Conservation (phyloP, 257 asterid genomes). For the Solanum sitiens region DNA sequence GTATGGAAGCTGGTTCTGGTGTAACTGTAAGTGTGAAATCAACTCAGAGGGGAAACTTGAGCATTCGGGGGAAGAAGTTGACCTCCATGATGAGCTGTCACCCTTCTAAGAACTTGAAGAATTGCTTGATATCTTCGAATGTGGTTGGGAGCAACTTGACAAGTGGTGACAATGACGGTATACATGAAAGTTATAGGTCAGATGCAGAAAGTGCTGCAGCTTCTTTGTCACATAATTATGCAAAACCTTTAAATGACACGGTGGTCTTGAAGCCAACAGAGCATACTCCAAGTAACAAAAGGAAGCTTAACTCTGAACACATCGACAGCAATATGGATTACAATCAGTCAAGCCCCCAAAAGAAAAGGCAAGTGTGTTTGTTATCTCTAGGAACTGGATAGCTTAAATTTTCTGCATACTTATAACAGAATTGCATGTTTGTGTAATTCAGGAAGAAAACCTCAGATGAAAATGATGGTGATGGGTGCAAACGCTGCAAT, state of each 20-base stretch:
- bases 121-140: conserved; percentile 17
- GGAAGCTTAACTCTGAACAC: conserved; percentile 17
- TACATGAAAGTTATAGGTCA: conserved; percentile 13
- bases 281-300: conserved; percentile 19
- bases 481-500: conserved; percentile 66
- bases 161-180: conserved; percentile 7
- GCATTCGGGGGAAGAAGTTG: conserved; percentile 28
- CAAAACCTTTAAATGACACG: conserved; percentile 20
- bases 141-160: conserved; percentile 15
- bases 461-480: conserved; percentile 23
- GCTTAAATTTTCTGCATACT: neutral
- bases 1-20: conserved; percentile 36
- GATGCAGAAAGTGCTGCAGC: conserved; percentile 9
- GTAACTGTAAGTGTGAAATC: conserved; percentile 30
- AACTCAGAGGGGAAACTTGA: conserved; percentile 28
- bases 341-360: conserved; percentile 33
- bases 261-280: conserved; percentile 21
- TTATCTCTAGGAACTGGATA: neutral
- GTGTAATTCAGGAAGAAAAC: conserved; percentile 36
- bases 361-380: conserved; percentile 46
- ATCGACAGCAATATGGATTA: conserved; percentile 19
- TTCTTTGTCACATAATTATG: conserved; percentile 10
- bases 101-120: conserved; percentile 12
- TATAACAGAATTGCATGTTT: neutral
- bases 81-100: conserved; percentile 13